Percentiles rank a stretch among this genome's conserved stretches.
Conservation (phyloP, 345 rosid genomes). For the Cardamine chenopodiifolia region DNA sequence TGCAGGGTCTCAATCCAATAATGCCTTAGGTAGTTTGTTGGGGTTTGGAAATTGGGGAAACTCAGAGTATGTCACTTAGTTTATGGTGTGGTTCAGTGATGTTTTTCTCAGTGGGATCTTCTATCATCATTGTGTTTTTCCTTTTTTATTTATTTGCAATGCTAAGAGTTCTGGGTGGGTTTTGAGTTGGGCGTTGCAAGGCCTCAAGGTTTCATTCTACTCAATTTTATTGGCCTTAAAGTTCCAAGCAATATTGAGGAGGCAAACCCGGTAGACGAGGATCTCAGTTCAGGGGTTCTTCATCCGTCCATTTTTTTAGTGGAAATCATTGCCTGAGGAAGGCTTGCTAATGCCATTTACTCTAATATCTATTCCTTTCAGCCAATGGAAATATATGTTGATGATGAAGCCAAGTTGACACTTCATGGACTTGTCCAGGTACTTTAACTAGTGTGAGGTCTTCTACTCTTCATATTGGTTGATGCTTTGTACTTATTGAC, state of each 20-base stretch:
- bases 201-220: neutral
- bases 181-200: neutral
- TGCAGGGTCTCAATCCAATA: neutral
- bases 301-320: slow-evolving; percentile 66
- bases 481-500: neutral
- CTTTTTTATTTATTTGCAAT: neutral
- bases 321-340: slow-evolving; percentile 69
- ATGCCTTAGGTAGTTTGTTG: neutral
- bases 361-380: slow-evolving; percentile 85
- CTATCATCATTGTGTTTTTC: neutral
- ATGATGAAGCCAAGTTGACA: slow-evolving; percentile 97
- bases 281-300: slow-evolving; percentile 53
- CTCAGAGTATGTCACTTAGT: neutral
- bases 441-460: neutral
- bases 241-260: slow-evolving; percentile 44
- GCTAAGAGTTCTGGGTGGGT: slow-evolving; percentile 10
- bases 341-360: slow-evolving; percentile 70
- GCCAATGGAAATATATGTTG: slow-evolving; percentile 99
- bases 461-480: neutral
- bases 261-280: slow-evolving; percentile 55
- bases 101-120: slow-evolving; percentile 2
- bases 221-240: neutral
- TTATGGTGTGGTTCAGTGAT: neutral
- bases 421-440: slow-evolving; percentile 99
- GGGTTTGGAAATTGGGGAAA: neutral